Conservation (phyloP, 1,284 basidiomycete species). For the Somion occarium region DNA sequence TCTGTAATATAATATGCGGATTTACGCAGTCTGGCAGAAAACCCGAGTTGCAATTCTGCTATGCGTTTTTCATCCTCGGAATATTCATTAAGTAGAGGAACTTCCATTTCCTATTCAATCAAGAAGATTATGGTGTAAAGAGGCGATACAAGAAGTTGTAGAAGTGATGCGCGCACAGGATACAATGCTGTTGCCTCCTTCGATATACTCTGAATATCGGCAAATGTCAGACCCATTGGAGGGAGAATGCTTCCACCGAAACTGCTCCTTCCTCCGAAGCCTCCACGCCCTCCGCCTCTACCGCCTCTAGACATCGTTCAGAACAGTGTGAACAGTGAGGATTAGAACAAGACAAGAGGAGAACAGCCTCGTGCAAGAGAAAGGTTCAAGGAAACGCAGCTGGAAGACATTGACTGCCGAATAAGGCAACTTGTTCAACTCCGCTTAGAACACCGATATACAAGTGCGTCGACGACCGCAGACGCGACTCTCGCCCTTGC, state of each 20-base stretch:
- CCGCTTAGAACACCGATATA: slow-evolving; percentile 15
- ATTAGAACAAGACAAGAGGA: not conserved
- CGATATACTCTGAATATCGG: slow-evolving; percentile 71
- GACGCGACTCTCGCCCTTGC: slow-evolving; percentile 21
- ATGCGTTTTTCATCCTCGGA: slow-evolving; percentile 60
- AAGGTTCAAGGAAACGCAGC: not conserved
- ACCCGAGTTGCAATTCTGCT: slow-evolving; percentile 61
- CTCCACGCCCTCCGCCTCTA: slow-evolving; percentile 40
- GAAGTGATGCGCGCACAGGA: slow-evolving; percentile 49
- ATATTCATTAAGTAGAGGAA: slow-evolving; percentile 62
- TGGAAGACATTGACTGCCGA: not conserved
- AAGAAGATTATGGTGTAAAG: slow-evolving; percentile 12
- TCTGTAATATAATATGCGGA: slow-evolving; percentile 76
- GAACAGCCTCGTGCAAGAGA: not conserved
- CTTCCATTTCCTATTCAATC: slow-evolving; percentile 43
- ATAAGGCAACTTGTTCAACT: slow-evolving; percentile 14
- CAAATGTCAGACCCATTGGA: slow-evolving; percentile 75
- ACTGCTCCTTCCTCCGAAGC: slow-evolving; percentile 49
- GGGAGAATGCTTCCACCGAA: slow-evolving; percentile 41
- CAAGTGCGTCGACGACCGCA: slow-evolving; percentile 9
- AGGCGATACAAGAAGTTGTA: not conserved
- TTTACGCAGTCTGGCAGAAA: slow-evolving; percentile 54
- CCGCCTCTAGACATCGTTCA: slow-evolving; percentile 57
- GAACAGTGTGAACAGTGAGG: not conserved
- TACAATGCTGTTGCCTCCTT: slow-evolving; percentile 71